Evolutionary conservation across 805 yeast genomes (phyloP), one percentile per base, ranked within the genome.

Genomic region (Candida multigemmis): DNA sequence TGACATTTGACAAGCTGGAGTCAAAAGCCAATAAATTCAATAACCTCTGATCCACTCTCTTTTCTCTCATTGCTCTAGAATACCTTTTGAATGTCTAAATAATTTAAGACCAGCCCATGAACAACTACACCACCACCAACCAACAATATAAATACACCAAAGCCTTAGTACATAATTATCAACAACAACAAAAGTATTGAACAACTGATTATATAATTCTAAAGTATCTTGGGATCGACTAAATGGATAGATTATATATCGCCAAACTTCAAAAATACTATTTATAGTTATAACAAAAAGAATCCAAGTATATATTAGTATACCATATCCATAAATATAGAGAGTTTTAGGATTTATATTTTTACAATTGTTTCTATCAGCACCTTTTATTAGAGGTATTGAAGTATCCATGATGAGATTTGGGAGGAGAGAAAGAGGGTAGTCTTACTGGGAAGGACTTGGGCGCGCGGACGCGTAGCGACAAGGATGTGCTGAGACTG

Each of bases 81-180:
- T 67, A 6, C 85, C 85, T 38, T 74, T 78, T 13, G 91, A 78
- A 44, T 83, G 91, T 30, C 85, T 60, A 52, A 83, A 83, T 31
- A 82, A 55, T 49, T 83, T 83, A 68, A 82, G 63, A 19, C 91
- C 87, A 23, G 75, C 60, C 94, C 94, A 83, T 7, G 86, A 72
- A 3, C 68, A 54, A 7, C 74, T 53, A 22, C 86, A 72, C 93
- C 94, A 82, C 65, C 65, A 60, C 68, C 68, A 61, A 8, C 42
- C 36, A 11, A 59, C 53, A 22, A 61, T 53, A 34, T 61, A 61
- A 3, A 61, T 44, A 24, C 62, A 42, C 65, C 66, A 61, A 10
- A 50, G 26, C 12, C 54, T 46, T 13, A 60, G 24, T 4, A 60
- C 48, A 25, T 48, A 47, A 12, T 37, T 27, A 38, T 61, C 68